phyloP scores from a whole-genome alignment of 2,329 filamentous ascomycete genomes.

The Calonectria naviculata region DNA sequence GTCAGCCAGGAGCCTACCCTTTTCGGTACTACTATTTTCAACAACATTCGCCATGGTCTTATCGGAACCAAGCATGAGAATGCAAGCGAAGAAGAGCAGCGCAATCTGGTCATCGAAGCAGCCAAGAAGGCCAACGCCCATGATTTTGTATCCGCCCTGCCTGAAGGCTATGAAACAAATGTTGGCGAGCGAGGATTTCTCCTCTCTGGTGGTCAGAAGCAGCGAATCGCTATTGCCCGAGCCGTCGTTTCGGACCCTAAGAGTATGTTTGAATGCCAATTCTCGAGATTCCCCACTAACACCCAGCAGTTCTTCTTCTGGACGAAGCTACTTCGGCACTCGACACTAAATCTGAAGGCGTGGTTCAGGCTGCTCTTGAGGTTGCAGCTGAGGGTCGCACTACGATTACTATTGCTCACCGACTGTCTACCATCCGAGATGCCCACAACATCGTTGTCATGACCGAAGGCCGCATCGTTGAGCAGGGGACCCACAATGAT shows the following conservation, averaged over 20 bases:
- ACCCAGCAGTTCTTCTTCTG: constrained; percentile 75
- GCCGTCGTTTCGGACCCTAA: constrained; percentile 93
- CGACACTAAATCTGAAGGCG: constrained; percentile 93
- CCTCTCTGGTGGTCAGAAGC: constrained; percentile 94
- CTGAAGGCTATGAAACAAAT: constrained; percentile 91
- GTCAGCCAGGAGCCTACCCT: constrained; percentile 94
- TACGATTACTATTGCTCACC: constrained; percentile 96
- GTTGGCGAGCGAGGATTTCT: constrained; percentile 96
- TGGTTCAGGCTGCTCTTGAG: constrained; percentile 93
- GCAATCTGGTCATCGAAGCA: constrained; percentile 79
- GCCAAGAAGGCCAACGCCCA: constrained; percentile 94
- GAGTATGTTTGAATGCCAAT: constrained; percentile 53
- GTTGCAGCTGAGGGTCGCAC: constrained; percentile 87
- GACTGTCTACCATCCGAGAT: constrained; percentile 92
- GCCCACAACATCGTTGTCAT: constrained; percentile 98
- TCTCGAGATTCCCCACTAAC: constrained; percentile 14
- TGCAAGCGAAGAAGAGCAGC: constrained; percentile 74
- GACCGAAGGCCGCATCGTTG: constrained; percentile 84
- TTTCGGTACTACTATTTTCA: constrained; percentile 88
- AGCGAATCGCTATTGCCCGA: constrained; percentile 93
- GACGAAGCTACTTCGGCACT: constrained; percentile 96
- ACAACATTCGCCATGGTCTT: constrained; percentile 91
- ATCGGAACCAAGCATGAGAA: constrained; percentile 83
- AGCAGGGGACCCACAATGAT: constrained; percentile 89
- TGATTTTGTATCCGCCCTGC: constrained; percentile 85